phyloP scores from a whole-genome alignment of 2,329 filamentous ascomycete species.

The Lecanosticta acicola region DNA sequence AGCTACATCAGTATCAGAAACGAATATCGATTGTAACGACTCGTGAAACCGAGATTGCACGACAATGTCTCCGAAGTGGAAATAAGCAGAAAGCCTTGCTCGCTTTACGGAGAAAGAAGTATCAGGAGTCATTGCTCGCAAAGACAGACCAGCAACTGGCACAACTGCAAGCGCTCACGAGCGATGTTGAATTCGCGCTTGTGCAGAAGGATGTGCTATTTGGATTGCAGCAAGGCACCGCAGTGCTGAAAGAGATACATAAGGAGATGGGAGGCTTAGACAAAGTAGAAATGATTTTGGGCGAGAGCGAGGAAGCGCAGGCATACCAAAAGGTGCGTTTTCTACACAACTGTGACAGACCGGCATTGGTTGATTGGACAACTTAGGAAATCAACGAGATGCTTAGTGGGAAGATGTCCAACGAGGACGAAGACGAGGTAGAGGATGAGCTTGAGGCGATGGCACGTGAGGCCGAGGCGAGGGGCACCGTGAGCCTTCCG shows the following conservation, averaged over 20 bases:
- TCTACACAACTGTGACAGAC: too few species aligned
- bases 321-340: conserved; percentile 76
- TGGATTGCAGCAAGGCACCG: conserved; percentile 85
- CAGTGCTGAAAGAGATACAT: conserved; percentile 84
- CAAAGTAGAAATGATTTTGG: conserved; percentile 90
- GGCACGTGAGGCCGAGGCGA: conserved; percentile 54
- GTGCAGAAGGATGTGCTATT: conserved; percentile 96
- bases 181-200: conserved; percentile 87
- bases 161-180: conserved; percentile 82
- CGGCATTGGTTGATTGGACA: too few species aligned
- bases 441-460: conserved; percentile 88
- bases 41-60: conserved; percentile 80
- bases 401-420: conserved; percentile 80
- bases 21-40: conserved; percentile 80
- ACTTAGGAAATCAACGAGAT: conserved; percentile 86
- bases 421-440: conserved; percentile 94
- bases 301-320: conserved; percentile 81
- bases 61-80: conserved; percentile 70
- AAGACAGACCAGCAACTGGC: conserved; percentile 94
- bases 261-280: conserved; percentile 94
- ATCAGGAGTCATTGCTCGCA: conserved; percentile 80
- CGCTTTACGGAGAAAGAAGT: conserved; percentile 90
- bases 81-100: conserved; percentile 79
- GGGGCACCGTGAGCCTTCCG: conserved; percentile 35
- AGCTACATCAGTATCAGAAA: conserved; percentile 91